Evolutionary conservation across 805 yeast species (phyloP).

Genomic region (Saccharomyces eubayanus): DNA sequence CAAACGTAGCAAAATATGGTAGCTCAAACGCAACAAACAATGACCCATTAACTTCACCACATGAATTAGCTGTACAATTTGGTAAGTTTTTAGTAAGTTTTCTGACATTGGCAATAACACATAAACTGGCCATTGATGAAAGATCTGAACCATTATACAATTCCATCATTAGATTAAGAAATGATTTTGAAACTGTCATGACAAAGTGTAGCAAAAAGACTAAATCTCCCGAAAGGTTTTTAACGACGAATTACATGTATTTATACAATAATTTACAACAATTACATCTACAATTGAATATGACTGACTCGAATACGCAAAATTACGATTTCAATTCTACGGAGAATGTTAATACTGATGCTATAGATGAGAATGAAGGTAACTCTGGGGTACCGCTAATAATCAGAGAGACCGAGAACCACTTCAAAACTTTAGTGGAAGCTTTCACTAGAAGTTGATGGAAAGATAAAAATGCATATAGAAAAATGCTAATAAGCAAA

Average conservation of each 20-base stretch:
- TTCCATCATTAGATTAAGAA: conserved; percentile 59
- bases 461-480: conserved; percentile 10
- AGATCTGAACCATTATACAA: conserved; percentile 63
- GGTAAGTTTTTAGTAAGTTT: conserved; percentile 65
- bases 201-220: conserved; percentile 56
- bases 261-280: conserved; percentile 26
- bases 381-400: conserved; percentile 14
- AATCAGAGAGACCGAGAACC: conserved; percentile 25
- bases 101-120: conserved; percentile 43
- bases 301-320: conserved; percentile 6
- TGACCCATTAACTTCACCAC: conserved; percentile 37
- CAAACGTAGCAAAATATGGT: conserved; percentile 27
- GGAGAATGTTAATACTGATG: not conserved
- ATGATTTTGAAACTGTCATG: conserved; percentile 70
- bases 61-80: conserved; percentile 69
- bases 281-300: conserved; percentile 10
- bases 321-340: not conserved
- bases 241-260: conserved; percentile 46
- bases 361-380: not conserved
- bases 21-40: conserved; percentile 19
- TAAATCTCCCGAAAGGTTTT: conserved; percentile 55
- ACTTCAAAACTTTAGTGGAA: conserved; percentile 24
- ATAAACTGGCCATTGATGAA: conserved; percentile 24
- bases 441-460: conserved; percentile 16
- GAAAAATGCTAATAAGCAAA: not conserved